Evolutionary conservation across 495 filamentous ascomycete species (phyloP).

Genomic region (Xylaria scruposa): DNA sequence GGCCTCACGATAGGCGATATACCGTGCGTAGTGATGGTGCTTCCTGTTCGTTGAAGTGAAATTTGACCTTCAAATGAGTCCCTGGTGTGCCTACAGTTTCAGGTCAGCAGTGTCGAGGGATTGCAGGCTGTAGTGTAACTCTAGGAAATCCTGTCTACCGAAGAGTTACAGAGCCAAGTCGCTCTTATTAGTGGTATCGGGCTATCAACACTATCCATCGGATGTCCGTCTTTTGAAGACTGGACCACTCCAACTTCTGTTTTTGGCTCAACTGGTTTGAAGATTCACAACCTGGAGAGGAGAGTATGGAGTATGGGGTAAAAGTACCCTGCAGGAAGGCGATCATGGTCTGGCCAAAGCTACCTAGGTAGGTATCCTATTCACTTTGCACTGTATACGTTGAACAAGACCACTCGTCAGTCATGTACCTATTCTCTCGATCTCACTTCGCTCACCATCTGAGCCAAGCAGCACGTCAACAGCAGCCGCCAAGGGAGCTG

Average conservation of each 20-base stretch:
- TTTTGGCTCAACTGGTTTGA: slow-evolving; percentile 1
- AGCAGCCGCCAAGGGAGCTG: slow-evolving; percentile 13
- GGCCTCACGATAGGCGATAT: slow-evolving; percentile 4
- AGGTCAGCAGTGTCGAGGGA: slow-evolving; percentile 20
- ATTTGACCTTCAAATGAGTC: not conserved
- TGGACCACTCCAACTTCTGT: not conserved
- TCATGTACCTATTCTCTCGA: not conserved
- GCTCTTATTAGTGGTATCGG: not conserved
- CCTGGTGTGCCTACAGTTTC: slow-evolving; percentile 23
- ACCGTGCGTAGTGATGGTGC: slow-evolving; percentile 8
- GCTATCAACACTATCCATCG: not conserved
- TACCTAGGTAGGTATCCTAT: not conserved
- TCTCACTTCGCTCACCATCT: not conserved
- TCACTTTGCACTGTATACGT: not conserved
- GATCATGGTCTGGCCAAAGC: slow-evolving; percentile 5
- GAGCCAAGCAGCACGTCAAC: slow-evolving; percentile 5
- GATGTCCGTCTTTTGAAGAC: not conserved
- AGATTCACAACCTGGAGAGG: not conserved
- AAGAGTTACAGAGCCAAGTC: not conserved
- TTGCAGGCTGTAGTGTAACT: slow-evolving; percentile 21
- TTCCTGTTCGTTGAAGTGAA: slow-evolving; percentile 3
- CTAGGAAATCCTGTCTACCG: slow-evolving; percentile 17
- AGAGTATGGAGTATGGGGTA: slow-evolving; percentile 21
- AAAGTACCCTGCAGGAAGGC: slow-evolving; percentile 26
- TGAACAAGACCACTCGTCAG: not conserved